Evolutionary conservation across 495 filamentous ascomycete species (phyloP).

Genomic region (Penicillium maclennaniae): DNA sequence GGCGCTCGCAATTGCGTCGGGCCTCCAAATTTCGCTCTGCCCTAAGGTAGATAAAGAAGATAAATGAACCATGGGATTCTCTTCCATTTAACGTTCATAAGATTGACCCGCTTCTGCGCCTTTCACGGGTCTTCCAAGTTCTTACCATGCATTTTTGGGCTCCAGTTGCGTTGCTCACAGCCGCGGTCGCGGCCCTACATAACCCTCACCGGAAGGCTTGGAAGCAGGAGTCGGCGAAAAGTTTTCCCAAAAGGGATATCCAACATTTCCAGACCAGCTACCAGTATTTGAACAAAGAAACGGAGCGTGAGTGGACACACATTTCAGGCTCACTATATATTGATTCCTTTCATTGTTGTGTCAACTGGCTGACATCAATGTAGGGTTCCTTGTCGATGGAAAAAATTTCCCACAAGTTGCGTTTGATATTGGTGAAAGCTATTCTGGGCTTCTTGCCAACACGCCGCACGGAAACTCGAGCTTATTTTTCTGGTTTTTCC

Average conservation of each 20-base stretch:
- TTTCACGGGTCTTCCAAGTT: no score
- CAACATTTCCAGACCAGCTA: neutral
- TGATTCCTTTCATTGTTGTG: neutral
- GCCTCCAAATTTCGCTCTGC: no score
- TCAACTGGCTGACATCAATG: neutral
- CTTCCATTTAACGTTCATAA: no score
- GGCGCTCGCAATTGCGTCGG: no score
- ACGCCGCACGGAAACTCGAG: constrained; percentile 45
- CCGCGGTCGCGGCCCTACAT: constrained; percentile 10
- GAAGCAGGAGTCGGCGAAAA: neutral
- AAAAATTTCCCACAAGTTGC: constrained; percentile 64
- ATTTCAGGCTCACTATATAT: neutral
- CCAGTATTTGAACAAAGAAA: constrained; percentile 17
- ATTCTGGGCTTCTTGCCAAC: constrained; percentile 73
- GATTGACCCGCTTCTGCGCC: no score
- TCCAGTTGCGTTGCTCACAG: neutral
- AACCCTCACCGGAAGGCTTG: constrained; percentile 19
- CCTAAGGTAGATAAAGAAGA: no score
- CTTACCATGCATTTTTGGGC: constrained; percentile 11
- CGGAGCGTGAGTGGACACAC: constrained; percentile 8
- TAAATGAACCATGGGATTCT: no score
- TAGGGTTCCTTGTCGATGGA: constrained; percentile 64
- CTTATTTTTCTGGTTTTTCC: constrained; percentile 80
- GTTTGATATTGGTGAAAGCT: constrained; percentile 74
- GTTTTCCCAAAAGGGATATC: constrained; percentile 1